Base-by-base conservation (phyloP, 768 basidiomycete species). In the Tylopilus intermedius region DNA sequence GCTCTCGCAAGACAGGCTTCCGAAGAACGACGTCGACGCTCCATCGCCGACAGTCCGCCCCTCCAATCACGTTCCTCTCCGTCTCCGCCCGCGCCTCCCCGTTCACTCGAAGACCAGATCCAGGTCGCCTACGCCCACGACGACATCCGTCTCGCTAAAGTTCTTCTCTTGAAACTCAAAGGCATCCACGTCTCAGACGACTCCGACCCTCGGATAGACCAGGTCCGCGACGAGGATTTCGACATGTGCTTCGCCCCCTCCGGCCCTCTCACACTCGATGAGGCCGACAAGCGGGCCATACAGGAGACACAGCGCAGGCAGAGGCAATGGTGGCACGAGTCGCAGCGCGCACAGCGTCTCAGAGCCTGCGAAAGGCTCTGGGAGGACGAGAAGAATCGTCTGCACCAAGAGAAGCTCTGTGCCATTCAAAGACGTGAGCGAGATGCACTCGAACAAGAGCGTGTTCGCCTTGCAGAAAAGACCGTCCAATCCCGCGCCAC, bases 61-160 rank as follows among this genome's bases (percentile, higher is more conserved):
- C 5, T 24, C 42, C 42, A 47, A 21, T 46, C 45, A 7, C 8
- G 38, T n/a, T 7, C 5, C 14, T 9, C 38, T 15, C 38, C 38
- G 38, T 38, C 38, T 8, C n/a, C 38, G 7, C 38, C 38, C 38
- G 38, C 8, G 5, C 38, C 35, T 15, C 35, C 35, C 13, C 35
- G 62, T 21, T 67, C 81, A 0, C 76, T 86, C 55, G 76, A 79
- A 46, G 84, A 85, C 72, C 81, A 80, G 65, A 75, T 86, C 35
- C 82, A 85, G 61, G 72, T 77, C 59, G 85, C 85, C 7, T 86
- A 86, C 60, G 82, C 83, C 0, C 72, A 76, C 56, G 84, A 86
- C 64, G 73, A 87, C 71, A 79, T 86, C 51, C 82, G 79, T 53
- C 76, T 80, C 55, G 84, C 84, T 42, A 82, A 81, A 70, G 72